Percentiles rank a stretch among this genome's conserved stretches.
phyloP scores from a whole-genome alignment of 2,329 filamentous ascomycete species.

The Clathrospora elynae region DNA sequence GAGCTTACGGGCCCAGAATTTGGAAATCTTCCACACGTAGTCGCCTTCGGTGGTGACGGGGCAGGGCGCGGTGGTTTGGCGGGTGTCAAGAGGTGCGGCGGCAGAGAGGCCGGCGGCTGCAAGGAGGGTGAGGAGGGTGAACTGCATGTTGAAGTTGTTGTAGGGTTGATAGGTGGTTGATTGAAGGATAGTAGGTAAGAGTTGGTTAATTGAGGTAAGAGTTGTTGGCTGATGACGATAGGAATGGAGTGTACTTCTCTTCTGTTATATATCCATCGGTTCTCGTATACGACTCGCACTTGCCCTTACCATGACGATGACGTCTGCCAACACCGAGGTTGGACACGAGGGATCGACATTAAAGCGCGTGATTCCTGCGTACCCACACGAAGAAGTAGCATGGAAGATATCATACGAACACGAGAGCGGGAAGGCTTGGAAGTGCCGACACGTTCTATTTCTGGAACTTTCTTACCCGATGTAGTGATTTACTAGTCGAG shows the following conservation, averaged over 20 bases:
- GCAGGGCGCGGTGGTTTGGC: conserved; percentile 9
- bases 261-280: conserved; percentile 6
- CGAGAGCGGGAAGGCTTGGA: too few species aligned
- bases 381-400: background rate
- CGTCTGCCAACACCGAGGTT: background rate
- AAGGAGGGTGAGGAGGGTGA: conserved; percentile 24
- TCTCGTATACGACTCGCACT: background rate
- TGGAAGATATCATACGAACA: too few species aligned
- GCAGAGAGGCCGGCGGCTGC: conserved; percentile 16
- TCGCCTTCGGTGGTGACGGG: conserved; percentile 16
- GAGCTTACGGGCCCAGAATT: conserved; percentile 27
- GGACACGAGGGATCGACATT: conserved; percentile 7
- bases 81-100: conserved; percentile 19
- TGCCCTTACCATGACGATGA: conserved; percentile 1
- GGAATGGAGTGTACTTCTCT: background rate
- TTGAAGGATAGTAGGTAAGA: background rate
- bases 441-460: too few species aligned
- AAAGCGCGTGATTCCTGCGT: conserved; percentile 1
- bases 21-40: conserved; percentile 28
- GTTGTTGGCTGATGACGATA: conserved; percentile 9
- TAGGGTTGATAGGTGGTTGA: background rate
- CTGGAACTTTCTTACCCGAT: too few species aligned
- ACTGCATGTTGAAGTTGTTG: conserved; percentile 24
- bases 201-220: conserved; percentile 4
- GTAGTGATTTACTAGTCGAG: too few species aligned